A percentile compares a stretch with the other conserved stretches of the same genome.
These are phyloP conservation scores for Ceratonia siliqua DNA, from an alignment of 306 rosid species.

Conservation along the genomic window DNA sequence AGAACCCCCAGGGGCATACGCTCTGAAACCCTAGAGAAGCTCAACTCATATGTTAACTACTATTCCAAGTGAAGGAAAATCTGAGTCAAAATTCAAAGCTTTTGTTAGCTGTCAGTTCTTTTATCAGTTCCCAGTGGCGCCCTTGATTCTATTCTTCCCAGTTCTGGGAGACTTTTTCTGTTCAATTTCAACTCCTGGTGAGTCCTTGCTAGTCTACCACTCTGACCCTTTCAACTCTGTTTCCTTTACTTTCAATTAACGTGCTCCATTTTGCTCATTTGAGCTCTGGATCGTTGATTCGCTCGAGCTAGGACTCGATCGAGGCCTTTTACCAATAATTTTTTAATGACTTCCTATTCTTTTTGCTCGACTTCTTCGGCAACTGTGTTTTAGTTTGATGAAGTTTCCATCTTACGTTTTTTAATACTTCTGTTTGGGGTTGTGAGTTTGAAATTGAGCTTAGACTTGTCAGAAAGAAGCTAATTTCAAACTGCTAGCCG, in stretches of 20 bases:
- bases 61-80: constrained; percentile 24
- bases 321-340: constrained; percentile 26
- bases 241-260: neutral
- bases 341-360: constrained; percentile 25
- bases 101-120: neutral
- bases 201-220: constrained; percentile 37
- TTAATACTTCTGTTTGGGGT: constrained; percentile 12
- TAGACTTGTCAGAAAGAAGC: neutral
- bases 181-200: constrained; percentile 43
- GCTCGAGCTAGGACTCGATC: constrained; percentile 49
- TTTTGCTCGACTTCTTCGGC: neutral
- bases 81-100: neutral
- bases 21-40: constrained; percentile 52
- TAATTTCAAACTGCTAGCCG: constrained; percentile 31
- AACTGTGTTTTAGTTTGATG: constrained; percentile 20
- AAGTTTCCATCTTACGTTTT: constrained; percentile 18
- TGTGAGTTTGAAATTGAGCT: constrained; percentile 39
- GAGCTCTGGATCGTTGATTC: constrained; percentile 61
- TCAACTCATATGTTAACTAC: constrained; percentile 6
- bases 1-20: neutral
- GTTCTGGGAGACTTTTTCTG: constrained; percentile 17
- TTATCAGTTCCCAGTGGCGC: constrained; percentile 15
- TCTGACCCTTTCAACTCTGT: neutral
- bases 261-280: constrained; percentile 10
- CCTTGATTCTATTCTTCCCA: constrained; percentile 1